Percentiles rank a stretch among this genome's conserved stretches.
Conservation (phyloP, 495 filamentous ascomycete species). For the Hyaloscypha finlandica region DNA sequence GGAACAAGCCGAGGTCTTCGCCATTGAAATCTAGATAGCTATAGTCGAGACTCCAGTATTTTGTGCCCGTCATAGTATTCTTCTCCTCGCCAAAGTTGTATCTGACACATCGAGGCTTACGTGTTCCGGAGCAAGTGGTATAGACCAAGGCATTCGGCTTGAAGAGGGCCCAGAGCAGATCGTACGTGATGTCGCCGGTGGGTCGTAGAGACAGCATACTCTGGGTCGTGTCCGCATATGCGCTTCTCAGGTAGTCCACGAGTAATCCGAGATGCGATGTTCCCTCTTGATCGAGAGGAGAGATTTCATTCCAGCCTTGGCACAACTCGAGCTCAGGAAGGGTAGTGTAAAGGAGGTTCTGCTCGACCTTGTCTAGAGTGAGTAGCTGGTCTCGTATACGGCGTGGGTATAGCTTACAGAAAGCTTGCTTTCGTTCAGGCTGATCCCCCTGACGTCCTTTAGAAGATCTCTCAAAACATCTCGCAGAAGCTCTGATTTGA, state of each 20-base stretch:
- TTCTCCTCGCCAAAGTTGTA: constrained; percentile 16
- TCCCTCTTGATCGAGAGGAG: constrained; percentile 5
- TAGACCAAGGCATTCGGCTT: no score
- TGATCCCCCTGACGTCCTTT: constrained; percentile 19
- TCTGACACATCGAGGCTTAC: constrained; percentile 19
- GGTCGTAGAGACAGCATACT: constrained; percentile 35
- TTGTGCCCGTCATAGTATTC: neutral
- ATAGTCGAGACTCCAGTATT: constrained; percentile 18
- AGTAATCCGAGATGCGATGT: constrained; percentile 41
- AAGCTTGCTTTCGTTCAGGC: constrained; percentile 25
- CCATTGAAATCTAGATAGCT: constrained; percentile 24
- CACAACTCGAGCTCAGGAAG: constrained; percentile 36
- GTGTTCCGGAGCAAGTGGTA: constrained; percentile 40
- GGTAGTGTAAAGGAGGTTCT: constrained; percentile 39
- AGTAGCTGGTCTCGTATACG: neutral
- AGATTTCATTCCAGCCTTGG: constrained; percentile 1
- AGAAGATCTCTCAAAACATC: constrained; percentile 27
- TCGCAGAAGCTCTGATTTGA: constrained; percentile 26
- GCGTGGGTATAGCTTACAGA: constrained; percentile 12
- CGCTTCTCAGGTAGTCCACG: constrained; percentile 40
- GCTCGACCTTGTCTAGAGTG: constrained; percentile 31
- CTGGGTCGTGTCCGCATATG: constrained; percentile 38
- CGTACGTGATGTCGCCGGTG: constrained; percentile 46
- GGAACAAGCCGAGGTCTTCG: constrained; percentile 7
- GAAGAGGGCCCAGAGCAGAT: constrained; percentile 34